These are phyloP conservation scores for Suillus discolor DNA, from an alignment of 768 basidiomycete species.

Conservation along the genomic window DNA sequence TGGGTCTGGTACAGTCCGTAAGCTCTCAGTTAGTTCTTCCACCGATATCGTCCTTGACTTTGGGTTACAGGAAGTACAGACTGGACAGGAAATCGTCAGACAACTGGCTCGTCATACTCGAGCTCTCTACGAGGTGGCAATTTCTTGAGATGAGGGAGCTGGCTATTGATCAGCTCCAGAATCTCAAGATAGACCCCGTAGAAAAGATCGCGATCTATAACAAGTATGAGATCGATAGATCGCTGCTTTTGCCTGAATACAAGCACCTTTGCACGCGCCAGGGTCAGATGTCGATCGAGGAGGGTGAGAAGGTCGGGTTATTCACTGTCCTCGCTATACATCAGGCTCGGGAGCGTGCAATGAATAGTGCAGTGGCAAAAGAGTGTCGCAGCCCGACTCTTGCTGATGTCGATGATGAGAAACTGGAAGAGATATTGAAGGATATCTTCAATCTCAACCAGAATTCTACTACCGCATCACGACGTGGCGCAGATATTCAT, in stretches of 20 bases:
- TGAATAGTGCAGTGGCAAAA: slow-evolving; percentile 34
- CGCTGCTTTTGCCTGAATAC: slow-evolving; percentile 55
- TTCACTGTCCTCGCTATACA: slow-evolving; percentile 58
- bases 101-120: slow-evolving; percentile 58
- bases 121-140: slow-evolving; percentile 54
- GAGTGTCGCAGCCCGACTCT: slow-evolving; percentile 28
- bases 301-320: slow-evolving; percentile 56
- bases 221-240: slow-evolving; percentile 47
- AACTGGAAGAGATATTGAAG: slow-evolving; percentile 30
- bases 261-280: slow-evolving; percentile 52
- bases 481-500: neutral
- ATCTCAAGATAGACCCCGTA: slow-evolving; percentile 46
- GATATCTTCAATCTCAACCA: slow-evolving; percentile 33
- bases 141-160: slow-evolving; percentile 53
- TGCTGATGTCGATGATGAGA: slow-evolving; percentile 29
- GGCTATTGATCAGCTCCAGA: slow-evolving; percentile 58
- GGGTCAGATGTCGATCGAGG: slow-evolving; percentile 53
- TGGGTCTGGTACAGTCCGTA: slow-evolving; percentile 64
- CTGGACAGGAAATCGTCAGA: slow-evolving; percentile 50
- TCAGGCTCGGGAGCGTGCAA: slow-evolving; percentile 49
- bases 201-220: slow-evolving; percentile 63
- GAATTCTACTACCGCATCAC: neutral
- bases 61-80: slow-evolving; percentile 31
- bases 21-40: slow-evolving; percentile 15
- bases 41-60: neutral